Evolutionary conservation across 2,329 filamentous ascomycete genomes (phyloP), one percentile per base, ranked within the genome.

Genomic region (Diaporthe helianthi): DNA sequence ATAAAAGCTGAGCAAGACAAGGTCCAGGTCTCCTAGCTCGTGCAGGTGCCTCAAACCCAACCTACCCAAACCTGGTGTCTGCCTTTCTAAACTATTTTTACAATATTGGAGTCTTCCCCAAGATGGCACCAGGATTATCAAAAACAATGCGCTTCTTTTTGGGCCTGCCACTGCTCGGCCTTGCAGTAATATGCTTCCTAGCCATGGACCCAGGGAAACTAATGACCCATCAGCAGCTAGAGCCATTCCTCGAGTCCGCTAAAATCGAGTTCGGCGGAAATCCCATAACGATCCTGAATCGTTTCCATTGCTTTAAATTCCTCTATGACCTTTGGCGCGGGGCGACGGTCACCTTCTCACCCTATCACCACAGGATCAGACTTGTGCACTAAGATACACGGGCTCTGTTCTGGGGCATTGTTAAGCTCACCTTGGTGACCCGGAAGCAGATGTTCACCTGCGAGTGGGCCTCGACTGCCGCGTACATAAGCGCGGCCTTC

Each of bases 401-500:
- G 51, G 38, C 1, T 22, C 26, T 15, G 19, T 4, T 9, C 15
- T 22, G 8, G 12, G 15, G 12, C 53, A 19, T 19, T 13, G 2
- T n/a, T 9, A 7, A 44, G 71, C 79, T 69, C 75, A 81, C 84
- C 76, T 83, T 84, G 73, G 74, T 83, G 22, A 97, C 86, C 19
- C 94, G 85, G 85, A 98, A 98, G 85, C 94, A 98, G 69, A 98
- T 92, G 81, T 98, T 98, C 92, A 98, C 97, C 67, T 93, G 85
- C 75, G 93, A 97, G 68, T 92, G 84, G 53, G 87, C 87, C 74
- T 98, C 95, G 9, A 98, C 85, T 0, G 89, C 89, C 1, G 80
- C 83, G 77, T 99, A 98, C 66, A 98, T 89, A 38, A 92, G 78
- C 19, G 86, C 75, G 0, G 95, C 91, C 82, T 98, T 98, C 73